Base-by-base conservation (phyloP, 352 stramenopile genomes). In the Globisporangium orthogonon region DNA sequence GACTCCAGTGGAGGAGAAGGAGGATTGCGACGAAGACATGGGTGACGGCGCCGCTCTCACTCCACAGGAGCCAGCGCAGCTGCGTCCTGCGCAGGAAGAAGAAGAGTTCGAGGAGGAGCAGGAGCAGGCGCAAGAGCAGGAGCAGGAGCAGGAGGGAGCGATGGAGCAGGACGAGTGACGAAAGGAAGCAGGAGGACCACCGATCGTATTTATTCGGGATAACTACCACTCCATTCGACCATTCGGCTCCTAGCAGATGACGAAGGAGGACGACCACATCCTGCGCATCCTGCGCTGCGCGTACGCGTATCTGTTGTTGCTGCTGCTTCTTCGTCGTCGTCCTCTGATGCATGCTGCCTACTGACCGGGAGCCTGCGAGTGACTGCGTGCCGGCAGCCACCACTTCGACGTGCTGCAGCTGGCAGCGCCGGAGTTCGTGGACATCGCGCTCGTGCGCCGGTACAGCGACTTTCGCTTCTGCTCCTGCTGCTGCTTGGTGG, bases 341-440 rank as follows among this genome's bases (percentile, higher is more conserved):
- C 23, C 31, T 33, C 17, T 37, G 3, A 5, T 40, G 13, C 7
- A 11, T 41, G 11, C 15, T 41, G 30, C 30, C 0, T 43, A 4
- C 37, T 43, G 37, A 43, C 37, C 17, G 7, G 14, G 11, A 5
- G 37, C 7, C 15, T 43, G 47, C 11, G 28, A 5, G 9, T 18
- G 18, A 23, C 23, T 45, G 17, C 18, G 17, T 7, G 10, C 18
- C 17, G 4, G 33, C 49, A 75, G 58, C 33, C 66, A 73, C 13
- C 71, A 83, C 55, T 86, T 69, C 29, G 48, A 73, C 31, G 73
- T 83, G 58, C 59, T 86, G 44, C 67, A 68, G 51, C 56, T 83
- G 29, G 49, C 43, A 4, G 44, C 49, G 37, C 37, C 52, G 5
- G 23, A 39, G 18, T 63, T 79, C 39, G 52, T 63, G 0, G 64